Evolutionary conservation across 208 protist genomes (phyloP), one percentile per base, ranked within the genome.

Genomic region (Herpetomonas samuelpessoai): DNA sequence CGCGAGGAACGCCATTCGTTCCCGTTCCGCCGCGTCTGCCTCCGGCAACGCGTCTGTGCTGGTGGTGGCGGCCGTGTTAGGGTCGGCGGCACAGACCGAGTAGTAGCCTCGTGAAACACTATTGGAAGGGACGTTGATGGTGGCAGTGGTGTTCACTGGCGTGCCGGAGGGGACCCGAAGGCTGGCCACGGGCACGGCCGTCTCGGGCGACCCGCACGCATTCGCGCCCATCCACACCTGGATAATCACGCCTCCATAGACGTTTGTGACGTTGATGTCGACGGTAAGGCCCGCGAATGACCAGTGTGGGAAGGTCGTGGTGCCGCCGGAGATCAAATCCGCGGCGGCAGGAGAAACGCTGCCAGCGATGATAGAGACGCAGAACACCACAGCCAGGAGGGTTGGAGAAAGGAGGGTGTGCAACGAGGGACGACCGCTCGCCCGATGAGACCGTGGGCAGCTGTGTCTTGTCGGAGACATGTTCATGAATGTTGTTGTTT

Each of bases 161-260:
- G 35, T 41, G 35, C 35, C 35, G 9, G 35, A 18, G 9, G 35
- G 35, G 9, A 41, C 35, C 9, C 45, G 22, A 6, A 12, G 44
- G 45, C 29, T 25, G 0, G 52, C 56, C 18, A 44, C 0, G 10
- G 27, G n/a, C 2, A 3, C 26, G 12, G 45, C 0, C 7, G 7
- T 24, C 39, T 60, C 24, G 24, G 10, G 21, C 35, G 4, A 27
- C 2, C 14, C 21, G 25, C 56, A 61, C 16, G 25, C 28, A 26
- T 61, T 22, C 3, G 26, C 56, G 28, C 56, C 56, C 18, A 18
- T 19, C 56, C 56, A 61, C 25, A 61, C 22, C 56, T 61, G 56
- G 2, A 52, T 45, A 31, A 29, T 1, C 0, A 26, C 41, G 24
- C 45, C 56, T 2, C 27, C 14, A 3, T 24, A 6, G 21, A 69